Conservation (phyloP, 2,329 filamentous ascomycete species). For the Aspergillus ibericus region DNA sequence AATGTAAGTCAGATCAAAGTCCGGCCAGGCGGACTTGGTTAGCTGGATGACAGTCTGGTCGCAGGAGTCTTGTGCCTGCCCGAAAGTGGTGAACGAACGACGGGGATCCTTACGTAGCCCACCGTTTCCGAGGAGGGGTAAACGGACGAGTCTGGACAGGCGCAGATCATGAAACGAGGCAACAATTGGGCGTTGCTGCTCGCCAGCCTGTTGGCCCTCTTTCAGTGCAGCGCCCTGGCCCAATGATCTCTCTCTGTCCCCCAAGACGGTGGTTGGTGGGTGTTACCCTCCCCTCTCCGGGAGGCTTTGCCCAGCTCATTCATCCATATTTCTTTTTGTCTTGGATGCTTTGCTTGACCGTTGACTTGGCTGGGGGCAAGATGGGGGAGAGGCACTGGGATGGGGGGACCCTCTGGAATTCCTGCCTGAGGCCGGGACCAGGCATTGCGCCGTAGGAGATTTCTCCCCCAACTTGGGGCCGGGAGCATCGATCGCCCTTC, state of each 20-base stretch:
- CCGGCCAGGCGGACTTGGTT: background rate
- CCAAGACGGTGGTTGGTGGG: background rate
- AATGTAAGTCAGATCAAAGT: background rate
- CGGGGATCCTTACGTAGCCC: conserved; percentile 21
- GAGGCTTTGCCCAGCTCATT: no score
- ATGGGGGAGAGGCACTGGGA: no score
- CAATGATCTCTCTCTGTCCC: background rate
- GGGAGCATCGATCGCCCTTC: conserved; percentile 4
- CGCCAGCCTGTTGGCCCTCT: conserved; percentile 15
- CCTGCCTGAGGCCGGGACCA: background rate
- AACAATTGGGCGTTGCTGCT: conserved; percentile 25
- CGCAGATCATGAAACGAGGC: conserved; percentile 30
- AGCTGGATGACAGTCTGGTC: background rate
- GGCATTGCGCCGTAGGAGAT: background rate
- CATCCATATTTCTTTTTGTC: background rate
- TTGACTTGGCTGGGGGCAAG: no score
- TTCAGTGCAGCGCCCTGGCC: conserved; percentile 2
- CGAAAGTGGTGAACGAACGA: conserved; percentile 10
- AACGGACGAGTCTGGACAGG: conserved; percentile 26
- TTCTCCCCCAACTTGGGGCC: background rate
- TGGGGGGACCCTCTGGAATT: no score
- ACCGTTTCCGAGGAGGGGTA: conserved; percentile 24
- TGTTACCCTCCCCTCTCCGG: background rate
- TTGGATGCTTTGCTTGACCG: background rate
- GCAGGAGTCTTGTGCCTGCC: conserved; percentile 10